Evolutionary conservation across 805 yeast genomes (phyloP), one percentile per base, ranked within the genome.

Genomic region (Kodamaea hsintzibuensis): DNA sequence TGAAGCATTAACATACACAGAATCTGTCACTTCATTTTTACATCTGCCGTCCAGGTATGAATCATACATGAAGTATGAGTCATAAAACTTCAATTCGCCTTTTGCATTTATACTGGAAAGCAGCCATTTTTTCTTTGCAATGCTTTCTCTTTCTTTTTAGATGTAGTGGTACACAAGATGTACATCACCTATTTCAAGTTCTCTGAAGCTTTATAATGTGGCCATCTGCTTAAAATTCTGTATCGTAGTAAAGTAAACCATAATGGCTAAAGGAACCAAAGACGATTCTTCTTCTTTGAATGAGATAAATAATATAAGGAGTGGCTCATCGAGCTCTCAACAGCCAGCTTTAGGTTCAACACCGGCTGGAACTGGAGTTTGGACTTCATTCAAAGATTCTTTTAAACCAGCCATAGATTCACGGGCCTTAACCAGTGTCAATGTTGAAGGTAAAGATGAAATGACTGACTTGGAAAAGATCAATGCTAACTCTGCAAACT

Each of bases 371-470:
- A 35, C 19, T 10, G 64, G 65, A 3, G 10, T 58, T 8, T 67
- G 70, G 70, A 44, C 42, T 1, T 60, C 67, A 8, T 64, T 71
- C 59, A 64, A 60, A 49, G 71, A 72, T 52, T 71, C 76, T 1
- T 72, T 71, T 62, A 71, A 67, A 49, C 74, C 72, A 2, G 76
- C 76, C 7, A 55, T 62, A 30, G 59, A 58, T n/a, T 51, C 51
- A 5, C 61, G 61, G 35, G 58, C 65, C 12, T 51, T 60, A 42
- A 62, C 68, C 7, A 46, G 56, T 33, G 57, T 46, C 19, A 48
- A 54, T n/a, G 54, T 55, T 17, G 67, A 62, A n/a, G 67, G 60
- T 19, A 57, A 46, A 43, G 56, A 50, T 17, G 62, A 62, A 42
- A 57, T 69, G 47, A 62, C 64, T 25, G 68, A 65, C 17, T 59